Evolutionary conservation across 2,329 filamentous ascomycete species (phyloP).

Genomic region (Mycosphaerella sp.): DNA sequence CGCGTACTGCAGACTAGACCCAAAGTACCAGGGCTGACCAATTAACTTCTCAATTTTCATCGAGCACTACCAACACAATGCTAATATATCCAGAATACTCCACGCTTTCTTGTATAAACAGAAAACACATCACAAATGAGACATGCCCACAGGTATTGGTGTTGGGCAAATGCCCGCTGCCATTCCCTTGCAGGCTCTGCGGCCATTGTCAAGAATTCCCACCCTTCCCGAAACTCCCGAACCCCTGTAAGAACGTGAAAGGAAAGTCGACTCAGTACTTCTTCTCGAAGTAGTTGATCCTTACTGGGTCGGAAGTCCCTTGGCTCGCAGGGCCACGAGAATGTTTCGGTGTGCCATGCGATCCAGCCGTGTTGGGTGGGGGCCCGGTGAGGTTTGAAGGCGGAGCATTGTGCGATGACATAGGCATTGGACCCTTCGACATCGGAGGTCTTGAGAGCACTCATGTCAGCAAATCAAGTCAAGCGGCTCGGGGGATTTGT

Average conservation of each 20-base stretch:
- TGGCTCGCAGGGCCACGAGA: slow-evolving; percentile 25
- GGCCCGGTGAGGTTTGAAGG: not conserved
- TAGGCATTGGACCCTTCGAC: not conserved
- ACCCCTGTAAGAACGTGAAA: slow-evolving; percentile 11
- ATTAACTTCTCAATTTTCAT: slow-evolving; percentile 2
- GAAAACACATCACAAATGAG: slow-evolving; percentile 12
- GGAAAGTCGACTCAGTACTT: slow-evolving; percentile 14
- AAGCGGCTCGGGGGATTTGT: slow-evolving; percentile 1
- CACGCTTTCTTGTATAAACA: slow-evolving; percentile 10
- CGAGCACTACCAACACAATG: slow-evolving; percentile 10
- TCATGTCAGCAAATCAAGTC: slow-evolving; percentile 15
- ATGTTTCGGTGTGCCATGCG: slow-evolving; percentile 20
- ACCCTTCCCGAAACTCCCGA: slow-evolving; percentile 2
- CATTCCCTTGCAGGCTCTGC: slow-evolving; percentile 5
- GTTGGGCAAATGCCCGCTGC: slow-evolving; percentile 11
- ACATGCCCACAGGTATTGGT: slow-evolving; percentile 14
- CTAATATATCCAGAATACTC: slow-evolving; percentile 15
- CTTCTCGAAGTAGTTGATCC: slow-evolving; percentile 6
- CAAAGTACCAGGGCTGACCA: not conserved
- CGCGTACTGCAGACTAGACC: no score
- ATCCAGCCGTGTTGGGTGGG: slow-evolving; percentile 3
- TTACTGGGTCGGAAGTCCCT: slow-evolving; percentile 16
- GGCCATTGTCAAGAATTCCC: not conserved
- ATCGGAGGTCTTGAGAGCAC: slow-evolving; percentile 10
- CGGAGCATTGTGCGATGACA: not conserved